phyloP scores from a whole-genome alignment of 192 early-diverging fungal species.

The Mortierella claussenii region DNA sequence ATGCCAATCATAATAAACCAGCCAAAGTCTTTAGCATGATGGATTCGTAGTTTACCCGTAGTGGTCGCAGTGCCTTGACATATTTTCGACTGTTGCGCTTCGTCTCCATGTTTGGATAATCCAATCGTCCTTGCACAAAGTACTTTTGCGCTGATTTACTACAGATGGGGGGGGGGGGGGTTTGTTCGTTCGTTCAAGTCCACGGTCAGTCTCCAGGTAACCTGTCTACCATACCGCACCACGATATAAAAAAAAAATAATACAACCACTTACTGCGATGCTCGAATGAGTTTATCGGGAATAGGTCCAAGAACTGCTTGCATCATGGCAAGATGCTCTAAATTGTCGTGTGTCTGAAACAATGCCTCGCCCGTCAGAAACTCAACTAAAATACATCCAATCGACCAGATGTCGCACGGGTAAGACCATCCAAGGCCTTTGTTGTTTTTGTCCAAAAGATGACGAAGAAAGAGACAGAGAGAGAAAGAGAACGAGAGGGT shows the following conservation, averaged over 20 bases:
- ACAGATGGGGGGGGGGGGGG: too few relatives aligned
- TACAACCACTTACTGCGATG: slow-evolving; percentile 47
- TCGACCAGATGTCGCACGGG: slow-evolving; percentile 97
- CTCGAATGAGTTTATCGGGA: slow-evolving; percentile 71
- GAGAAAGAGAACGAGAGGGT: not conserved
- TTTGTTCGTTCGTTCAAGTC: too few relatives aligned
- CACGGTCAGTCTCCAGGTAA: too few relatives aligned
- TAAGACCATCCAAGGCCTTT: slow-evolving; percentile 89
- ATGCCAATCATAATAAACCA: not conserved
- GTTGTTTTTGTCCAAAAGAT: not conserved
- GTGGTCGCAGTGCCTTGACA: slow-evolving; percentile 66
- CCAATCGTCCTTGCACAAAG: slow-evolving; percentile 59
- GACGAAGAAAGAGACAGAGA: not conserved
- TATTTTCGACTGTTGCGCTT: slow-evolving; percentile 66
- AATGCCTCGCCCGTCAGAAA: slow-evolving; percentile 94
- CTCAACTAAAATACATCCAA: slow-evolving; percentile 97
- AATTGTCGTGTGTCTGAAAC: slow-evolving; percentile 97
- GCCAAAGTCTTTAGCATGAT: not conserved
- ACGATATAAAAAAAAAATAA: not conserved
- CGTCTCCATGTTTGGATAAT: slow-evolving; percentile 68
- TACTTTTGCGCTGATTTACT: slow-evolving; percentile 59
- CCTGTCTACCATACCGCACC: too few relatives aligned
- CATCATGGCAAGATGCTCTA: slow-evolving; percentile 99
- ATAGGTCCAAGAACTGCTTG: slow-evolving; percentile 85
- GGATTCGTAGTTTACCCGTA: slow-evolving; percentile 55